These are phyloP conservation scores for Abortiporus biennis DNA, from an alignment of 1,284 basidiomycete species.

Conservation along the genomic window DNA sequence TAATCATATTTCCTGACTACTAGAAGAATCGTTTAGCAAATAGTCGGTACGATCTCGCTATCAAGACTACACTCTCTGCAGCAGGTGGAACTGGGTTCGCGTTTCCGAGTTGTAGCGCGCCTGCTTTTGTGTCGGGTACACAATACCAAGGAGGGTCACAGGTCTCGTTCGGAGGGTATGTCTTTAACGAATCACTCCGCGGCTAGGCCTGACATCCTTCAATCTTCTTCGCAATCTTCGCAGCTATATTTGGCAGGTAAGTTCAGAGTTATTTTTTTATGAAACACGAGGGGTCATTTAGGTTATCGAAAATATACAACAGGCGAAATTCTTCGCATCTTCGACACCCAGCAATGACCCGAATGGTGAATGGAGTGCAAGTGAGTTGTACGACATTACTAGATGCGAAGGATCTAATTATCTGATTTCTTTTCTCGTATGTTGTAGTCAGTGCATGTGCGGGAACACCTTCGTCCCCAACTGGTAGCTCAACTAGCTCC, in stretches of 20 bases:
- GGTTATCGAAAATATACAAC: constrained; percentile 1
- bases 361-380: constrained; percentile 57
- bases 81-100: constrained; percentile 64
- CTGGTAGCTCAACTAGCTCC: constrained; percentile 23
- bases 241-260: constrained; percentile 63
- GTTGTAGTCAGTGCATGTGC: constrained; percentile 52
- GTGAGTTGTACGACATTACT: constrained; percentile 31
- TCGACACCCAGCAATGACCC: constrained; percentile 42
- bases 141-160: constrained; percentile 46
- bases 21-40: constrained; percentile 40
- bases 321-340: constrained; percentile 59
- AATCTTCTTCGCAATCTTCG: neutral
- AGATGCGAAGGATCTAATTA: neutral
- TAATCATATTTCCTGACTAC: neutral
- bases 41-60: constrained; percentile 49
- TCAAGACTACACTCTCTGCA: constrained; percentile 54
- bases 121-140: constrained; percentile 42
- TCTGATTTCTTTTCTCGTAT: constrained; percentile 6
- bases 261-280: no score
- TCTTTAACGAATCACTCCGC: no score
- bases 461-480: constrained; percentile 14
- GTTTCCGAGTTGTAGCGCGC: constrained; percentile 54
- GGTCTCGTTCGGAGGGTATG: constrained; percentile 52
- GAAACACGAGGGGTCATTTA: no score
- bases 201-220: neutral